These are phyloP conservation scores for Trichoderma atrobrunneum DNA, from an alignment of 2,329 filamentous ascomycete species.

Conservation along the genomic window DNA sequence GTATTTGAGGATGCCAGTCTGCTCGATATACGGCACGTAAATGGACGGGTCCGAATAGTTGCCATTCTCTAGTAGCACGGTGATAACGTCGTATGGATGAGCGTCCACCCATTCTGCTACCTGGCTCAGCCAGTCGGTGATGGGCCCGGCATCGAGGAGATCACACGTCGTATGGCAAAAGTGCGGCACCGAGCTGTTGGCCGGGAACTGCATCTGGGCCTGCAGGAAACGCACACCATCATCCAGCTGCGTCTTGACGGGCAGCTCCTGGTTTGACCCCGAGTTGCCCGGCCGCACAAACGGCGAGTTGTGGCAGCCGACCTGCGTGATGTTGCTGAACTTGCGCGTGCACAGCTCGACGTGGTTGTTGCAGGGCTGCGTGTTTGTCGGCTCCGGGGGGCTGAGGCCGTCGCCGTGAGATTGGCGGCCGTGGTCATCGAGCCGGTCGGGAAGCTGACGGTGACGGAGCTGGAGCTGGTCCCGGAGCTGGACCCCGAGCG, in stretches of 20 bases:
- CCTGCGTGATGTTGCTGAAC: constrained; percentile 78
- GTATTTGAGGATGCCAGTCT: constrained; percentile 69
- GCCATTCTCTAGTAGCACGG: constrained; percentile 80
- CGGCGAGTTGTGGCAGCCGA: constrained; percentile 78
- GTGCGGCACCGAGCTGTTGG: constrained; percentile 53
- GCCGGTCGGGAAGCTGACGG: constrained; percentile 36
- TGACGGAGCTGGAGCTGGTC: constrained; percentile 24
- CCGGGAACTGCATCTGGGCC: constrained; percentile 60
- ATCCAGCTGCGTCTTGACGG: constrained; percentile 69
- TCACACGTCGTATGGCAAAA: constrained; percentile 86
- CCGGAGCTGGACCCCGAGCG: constrained; percentile 15
- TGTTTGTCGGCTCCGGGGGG: constrained; percentile 57
- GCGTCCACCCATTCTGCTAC: constrained; percentile 70
- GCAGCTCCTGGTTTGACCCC: constrained; percentile 70
- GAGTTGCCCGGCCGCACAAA: constrained; percentile 69
- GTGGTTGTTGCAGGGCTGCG: constrained; percentile 75
- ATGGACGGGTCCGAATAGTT: constrained; percentile 64
- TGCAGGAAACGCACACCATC: constrained; percentile 69
- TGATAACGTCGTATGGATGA: constrained; percentile 85
- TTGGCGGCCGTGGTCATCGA: constrained; percentile 43
- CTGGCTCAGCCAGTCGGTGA: constrained; percentile 66
- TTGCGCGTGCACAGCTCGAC: constrained; percentile 72
- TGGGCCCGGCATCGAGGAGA: constrained; percentile 75
- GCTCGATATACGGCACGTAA: constrained; percentile 67
- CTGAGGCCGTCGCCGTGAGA: constrained; percentile 35